Conservation (phyloP, 1,284 basidiomycete species). For the Rhodotorula sp. region DNA sequence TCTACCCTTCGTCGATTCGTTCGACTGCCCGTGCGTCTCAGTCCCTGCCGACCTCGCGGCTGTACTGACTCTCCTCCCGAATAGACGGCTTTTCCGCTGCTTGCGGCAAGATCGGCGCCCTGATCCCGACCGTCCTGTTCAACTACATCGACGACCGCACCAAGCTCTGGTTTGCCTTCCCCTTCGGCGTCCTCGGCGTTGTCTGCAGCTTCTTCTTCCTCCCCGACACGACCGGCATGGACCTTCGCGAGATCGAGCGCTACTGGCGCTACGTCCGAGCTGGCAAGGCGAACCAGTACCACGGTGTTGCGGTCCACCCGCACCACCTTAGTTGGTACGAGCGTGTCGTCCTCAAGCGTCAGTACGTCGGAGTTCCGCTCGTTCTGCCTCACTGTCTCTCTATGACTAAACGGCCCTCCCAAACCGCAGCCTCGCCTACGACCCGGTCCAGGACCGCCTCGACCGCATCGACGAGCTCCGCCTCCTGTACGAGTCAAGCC, state of each 20-base stretch:
- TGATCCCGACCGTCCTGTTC: constrained; percentile 49
- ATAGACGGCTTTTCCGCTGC: constrained; percentile 50
- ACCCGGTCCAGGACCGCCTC: constrained; percentile 54
- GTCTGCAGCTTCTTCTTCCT: constrained; percentile 53
- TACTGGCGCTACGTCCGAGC: constrained; percentile 56
- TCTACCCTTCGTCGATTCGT: constrained; percentile 42
- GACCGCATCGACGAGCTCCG: constrained; percentile 55
- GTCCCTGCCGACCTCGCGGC: accelerated
- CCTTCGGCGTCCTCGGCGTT: constrained; percentile 56
- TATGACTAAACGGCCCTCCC: no score
- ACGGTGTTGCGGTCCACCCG: constrained; percentile 58
- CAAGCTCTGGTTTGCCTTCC: constrained; percentile 57
- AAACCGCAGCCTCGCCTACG: constrained; percentile 48
- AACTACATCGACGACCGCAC: constrained; percentile 45
- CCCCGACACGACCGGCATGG: constrained; percentile 57
- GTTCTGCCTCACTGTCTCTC: no score
- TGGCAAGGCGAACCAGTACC: constrained; percentile 55
- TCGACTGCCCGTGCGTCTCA: constrained; percentile 44
- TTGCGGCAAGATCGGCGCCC: constrained; percentile 49
- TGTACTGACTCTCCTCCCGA: not conserved
- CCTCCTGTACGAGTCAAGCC: constrained; percentile 47
- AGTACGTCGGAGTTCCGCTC: constrained; percentile 27
- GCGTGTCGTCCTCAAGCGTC: constrained; percentile 53
- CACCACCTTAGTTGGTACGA: constrained; percentile 55
- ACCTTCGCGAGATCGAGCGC: constrained; percentile 57